Evolutionary conservation across 2,329 filamentous ascomycete genomes (phyloP).

Genomic region (Thielaviopsis punctulata): DNA sequence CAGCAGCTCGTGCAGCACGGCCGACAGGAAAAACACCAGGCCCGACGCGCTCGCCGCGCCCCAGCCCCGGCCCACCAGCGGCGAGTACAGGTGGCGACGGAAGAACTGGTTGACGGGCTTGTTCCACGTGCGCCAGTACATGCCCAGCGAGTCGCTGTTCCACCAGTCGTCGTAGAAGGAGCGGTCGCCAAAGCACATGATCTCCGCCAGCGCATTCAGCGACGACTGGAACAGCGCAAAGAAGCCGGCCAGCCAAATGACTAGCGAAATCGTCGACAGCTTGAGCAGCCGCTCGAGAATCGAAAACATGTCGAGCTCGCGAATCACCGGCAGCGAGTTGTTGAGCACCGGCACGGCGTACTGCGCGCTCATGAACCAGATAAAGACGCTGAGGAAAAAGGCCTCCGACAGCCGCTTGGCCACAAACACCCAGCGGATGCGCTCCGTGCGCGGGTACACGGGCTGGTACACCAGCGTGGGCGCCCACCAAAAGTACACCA

Average conservation of each 20-base stretch:
- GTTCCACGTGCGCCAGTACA: conserved; percentile 95
- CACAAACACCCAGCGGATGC: conserved; percentile 77
- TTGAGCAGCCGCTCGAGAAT: conserved; percentile 87
- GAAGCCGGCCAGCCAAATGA: conserved; percentile 96
- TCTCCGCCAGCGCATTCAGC: conserved; percentile 78
- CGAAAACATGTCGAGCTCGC: conserved; percentile 58
- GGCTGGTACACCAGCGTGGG: conserved; percentile 95
- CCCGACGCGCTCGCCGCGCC: conserved; percentile 52
- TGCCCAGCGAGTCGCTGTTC: conserved; percentile 74
- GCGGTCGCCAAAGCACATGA: conserved; percentile 78
- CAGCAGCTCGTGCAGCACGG: conserved; percentile 75
- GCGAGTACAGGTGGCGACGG: conserved; percentile 82
- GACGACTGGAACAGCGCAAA: conserved; percentile 91
- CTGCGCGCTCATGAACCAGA: conserved; percentile 89
- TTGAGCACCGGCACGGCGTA: conserved; percentile 80
- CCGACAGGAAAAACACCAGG: conserved; percentile 76
- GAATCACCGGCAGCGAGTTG: conserved; percentile 81
- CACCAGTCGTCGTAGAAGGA: conserved; percentile 98
- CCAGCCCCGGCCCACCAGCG: conserved; percentile 72
- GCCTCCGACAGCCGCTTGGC: conserved; percentile 66
- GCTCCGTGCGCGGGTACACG: conserved; percentile 71
- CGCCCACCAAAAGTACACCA: conserved; percentile 95
- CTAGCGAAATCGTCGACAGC: conserved; percentile 80
- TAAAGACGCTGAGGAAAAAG: conserved; percentile 63
- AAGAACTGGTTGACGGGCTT: conserved; percentile 96